Conservation (phyloP, 2,329 filamentous ascomycete genomes). For the Geoglossum cookeanum region DNA sequence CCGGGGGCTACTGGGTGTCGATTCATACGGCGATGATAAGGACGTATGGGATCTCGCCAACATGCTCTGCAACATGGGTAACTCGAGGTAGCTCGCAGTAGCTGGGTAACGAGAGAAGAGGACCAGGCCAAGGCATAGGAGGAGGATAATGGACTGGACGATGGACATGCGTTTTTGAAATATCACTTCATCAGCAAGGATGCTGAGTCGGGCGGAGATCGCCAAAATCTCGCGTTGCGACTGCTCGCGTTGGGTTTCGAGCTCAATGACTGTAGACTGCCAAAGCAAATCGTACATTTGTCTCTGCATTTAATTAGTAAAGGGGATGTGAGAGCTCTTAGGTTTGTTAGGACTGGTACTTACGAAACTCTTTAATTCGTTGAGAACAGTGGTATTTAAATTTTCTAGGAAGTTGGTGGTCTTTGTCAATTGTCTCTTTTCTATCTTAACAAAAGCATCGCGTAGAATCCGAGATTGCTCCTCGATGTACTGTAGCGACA, state of each 20-base stretch:
- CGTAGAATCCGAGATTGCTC: constrained; percentile 82
- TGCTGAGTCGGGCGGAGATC: constrained; percentile 57
- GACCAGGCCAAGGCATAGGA: constrained; percentile 72
- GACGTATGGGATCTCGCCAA: constrained; percentile 6
- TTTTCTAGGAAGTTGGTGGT: constrained; percentile 63
- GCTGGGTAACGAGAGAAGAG: constrained; percentile 40
- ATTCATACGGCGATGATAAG: background rate
- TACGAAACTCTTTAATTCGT: constrained; percentile 52
- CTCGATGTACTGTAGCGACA: constrained; percentile 90
- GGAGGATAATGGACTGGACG: constrained; percentile 68
- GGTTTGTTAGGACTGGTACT: background rate
- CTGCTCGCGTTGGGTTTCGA: constrained; percentile 74
- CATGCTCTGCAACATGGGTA: constrained; percentile 9
- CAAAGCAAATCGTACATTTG: constrained; percentile 90
- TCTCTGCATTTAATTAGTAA: constrained; percentile 23
- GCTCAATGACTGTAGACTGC: constrained; percentile 83
- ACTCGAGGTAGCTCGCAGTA: constrained; percentile 7
- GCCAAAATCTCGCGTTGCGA: constrained; percentile 70
- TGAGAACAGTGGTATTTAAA: constrained; percentile 73
- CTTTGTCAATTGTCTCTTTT: constrained; percentile 72
- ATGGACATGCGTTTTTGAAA: constrained; percentile 82
- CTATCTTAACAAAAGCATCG: constrained; percentile 69
- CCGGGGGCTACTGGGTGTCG: background rate
- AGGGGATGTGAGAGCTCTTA: background rate
- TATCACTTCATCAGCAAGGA: constrained; percentile 81